phyloP scores from a whole-genome alignment of 2,329 filamentous ascomycete genomes.

The Penicillium sclerotigenum region DNA sequence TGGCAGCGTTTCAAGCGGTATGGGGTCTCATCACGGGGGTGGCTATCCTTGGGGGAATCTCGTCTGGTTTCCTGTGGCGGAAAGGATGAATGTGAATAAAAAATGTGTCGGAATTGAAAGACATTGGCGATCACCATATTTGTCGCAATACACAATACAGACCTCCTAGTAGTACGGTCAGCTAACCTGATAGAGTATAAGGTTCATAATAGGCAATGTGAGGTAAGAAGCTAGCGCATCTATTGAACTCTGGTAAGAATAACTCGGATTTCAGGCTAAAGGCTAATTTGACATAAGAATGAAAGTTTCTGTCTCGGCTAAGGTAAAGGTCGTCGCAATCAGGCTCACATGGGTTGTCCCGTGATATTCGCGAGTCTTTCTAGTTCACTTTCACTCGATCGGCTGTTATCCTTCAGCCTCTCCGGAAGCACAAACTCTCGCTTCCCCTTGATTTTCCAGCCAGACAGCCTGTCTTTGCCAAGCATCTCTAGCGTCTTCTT shows the following conservation, averaged over 20 bases:
- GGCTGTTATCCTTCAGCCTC: constrained; percentile 35
- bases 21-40: constrained; percentile 30
- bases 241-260: background rate
- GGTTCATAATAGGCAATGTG: background rate
- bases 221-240: background rate
- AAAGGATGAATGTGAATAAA: background rate
- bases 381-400: constrained; percentile 43
- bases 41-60: constrained; percentile 25
- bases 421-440: constrained; percentile 49
- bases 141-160: background rate
- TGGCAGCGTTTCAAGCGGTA: constrained; percentile 23
- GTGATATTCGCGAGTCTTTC: background rate
- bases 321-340: background rate
- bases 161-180: background rate
- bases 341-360: background rate
- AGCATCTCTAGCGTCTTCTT: constrained; percentile 51
- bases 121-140: background rate
- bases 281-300: background rate
- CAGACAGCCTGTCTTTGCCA: constrained; percentile 45
- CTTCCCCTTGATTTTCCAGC: constrained; percentile 49
- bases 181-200: background rate
- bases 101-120: background rate
- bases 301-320: background rate
- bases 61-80: constrained; percentile 21
- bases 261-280: constrained; percentile 2